Conservation (phyloP, 2,329 filamentous ascomycete species). For the Calycina herbarum region DNA sequence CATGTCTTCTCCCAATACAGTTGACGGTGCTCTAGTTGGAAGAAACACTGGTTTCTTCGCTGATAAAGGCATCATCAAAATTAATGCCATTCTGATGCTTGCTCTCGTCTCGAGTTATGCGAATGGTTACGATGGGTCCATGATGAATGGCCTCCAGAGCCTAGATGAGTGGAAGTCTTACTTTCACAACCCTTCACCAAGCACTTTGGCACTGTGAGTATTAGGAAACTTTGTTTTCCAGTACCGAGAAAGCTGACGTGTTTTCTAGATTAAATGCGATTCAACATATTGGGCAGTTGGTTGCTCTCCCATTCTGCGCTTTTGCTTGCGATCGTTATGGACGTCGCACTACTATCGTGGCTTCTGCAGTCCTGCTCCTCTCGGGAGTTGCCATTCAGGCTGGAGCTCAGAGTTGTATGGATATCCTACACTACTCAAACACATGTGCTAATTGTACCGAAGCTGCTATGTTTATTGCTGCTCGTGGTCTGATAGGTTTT, state of each 20-base stretch:
- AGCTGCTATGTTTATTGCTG: slow-evolving; percentile 7
- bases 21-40: slow-evolving; percentile 22
- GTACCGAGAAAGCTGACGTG: neutral
- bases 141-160: slow-evolving; percentile 13
- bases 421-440: no score
- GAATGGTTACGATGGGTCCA: slow-evolving; percentile 18
- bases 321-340: neutral
- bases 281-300: slow-evolving; percentile 3
- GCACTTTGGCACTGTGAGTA: slow-evolving; percentile 8
- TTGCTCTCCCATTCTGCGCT: slow-evolving; percentile 11
- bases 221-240: no score
- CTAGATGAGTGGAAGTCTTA: slow-evolving; percentile 11
- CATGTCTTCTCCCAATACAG: slow-evolving; percentile 16
- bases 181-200: slow-evolving; percentile 8
- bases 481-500: slow-evolving; percentile 12
- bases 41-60: slow-evolving; percentile 23
- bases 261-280: slow-evolving; percentile 6
- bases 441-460: no score
- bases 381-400: slow-evolving; percentile 2
- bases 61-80: slow-evolving; percentile 26
- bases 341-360: neutral
- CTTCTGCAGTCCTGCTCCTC: slow-evolving; percentile 4
- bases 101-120: slow-evolving; percentile 29
- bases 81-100: slow-evolving; percentile 25
- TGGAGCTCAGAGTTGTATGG: neutral